These are phyloP conservation scores for Geranium incanum DNA, from an alignment of 441 rosid genomes.

Conservation along the genomic window DNA sequence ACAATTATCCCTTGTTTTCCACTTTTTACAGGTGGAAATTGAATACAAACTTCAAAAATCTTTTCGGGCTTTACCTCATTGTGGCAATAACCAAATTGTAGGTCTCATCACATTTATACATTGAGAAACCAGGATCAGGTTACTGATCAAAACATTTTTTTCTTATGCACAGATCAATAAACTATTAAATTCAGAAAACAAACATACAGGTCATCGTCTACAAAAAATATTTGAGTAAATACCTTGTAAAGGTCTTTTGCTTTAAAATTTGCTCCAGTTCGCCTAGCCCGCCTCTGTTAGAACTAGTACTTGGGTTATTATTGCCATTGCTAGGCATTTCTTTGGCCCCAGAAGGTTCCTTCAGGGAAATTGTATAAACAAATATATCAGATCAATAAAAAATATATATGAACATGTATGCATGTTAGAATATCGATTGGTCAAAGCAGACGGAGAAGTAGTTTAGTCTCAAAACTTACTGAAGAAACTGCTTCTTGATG, in stretches of 20 bases:
- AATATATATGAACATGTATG: background rate
- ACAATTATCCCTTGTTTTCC: background rate
- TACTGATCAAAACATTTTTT: background rate
- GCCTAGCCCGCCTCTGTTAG: conserved; percentile 30
- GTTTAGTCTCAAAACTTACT: conserved; percentile 29
- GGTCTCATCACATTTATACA: background rate
- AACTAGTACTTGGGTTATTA: conserved; percentile 23
- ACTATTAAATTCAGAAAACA: background rate
- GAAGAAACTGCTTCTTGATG: conserved; percentile 20
- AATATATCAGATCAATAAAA: conserved; percentile 12
- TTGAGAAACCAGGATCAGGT: background rate
- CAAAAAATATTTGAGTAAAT: background rate
- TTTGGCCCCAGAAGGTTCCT: conserved; percentile 32
- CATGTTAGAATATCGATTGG: background rate
- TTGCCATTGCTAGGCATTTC: conserved; percentile 25
- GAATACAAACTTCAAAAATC: background rate
- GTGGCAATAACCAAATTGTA: background rate
- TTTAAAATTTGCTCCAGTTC: conserved; percentile 49
- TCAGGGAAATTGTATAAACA: conserved; percentile 24
- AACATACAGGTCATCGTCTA: background rate
- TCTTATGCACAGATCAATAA: background rate
- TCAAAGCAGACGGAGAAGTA: background rate
- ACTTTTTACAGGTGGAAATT: background rate
- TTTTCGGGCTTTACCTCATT: background rate
- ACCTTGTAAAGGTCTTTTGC: conserved; percentile 68